Base-by-base conservation (phyloP, 306 rosid species). In the Gleditsia sinensis region DNA sequence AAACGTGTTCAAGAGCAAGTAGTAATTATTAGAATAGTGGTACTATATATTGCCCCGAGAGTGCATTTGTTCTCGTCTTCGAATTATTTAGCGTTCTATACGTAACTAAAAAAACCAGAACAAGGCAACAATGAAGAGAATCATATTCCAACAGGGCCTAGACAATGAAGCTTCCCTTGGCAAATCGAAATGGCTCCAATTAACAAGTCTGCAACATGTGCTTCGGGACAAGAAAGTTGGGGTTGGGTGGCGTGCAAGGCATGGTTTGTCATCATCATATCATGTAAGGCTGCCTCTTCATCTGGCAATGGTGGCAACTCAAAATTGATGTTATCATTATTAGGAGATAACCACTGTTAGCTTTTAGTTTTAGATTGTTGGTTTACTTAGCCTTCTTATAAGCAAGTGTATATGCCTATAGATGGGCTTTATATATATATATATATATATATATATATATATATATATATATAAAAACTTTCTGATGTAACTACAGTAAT, bases 101-200 rank as follows among this genome's bases (percentile, higher is more conserved):
- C 51, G 27, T 62, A 66, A 58, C 14, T 60, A 58, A 27, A 17
- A 54, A 24, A 53, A 13, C 19, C 40, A 75, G 42, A 68, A 58
- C 62, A 73, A 74, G 69, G 76, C 11, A 81, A 74, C 23, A 37
- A 37, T 19, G 63, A 40, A 66, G 69, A 78, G 71, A 80, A 72
- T 49, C 49, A 9, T 56, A 28, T 46, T 27, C 56, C 75, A 58
- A 80, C 81, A 59, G 32, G 86, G 83, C 64, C 71, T 72, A 8
- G 92, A 80, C 68, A 86, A 89, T 64, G 85, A 75, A 83, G 79
- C 80, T 65, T 83, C 87, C 56, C 56, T 87, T 71, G 89, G 85
- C 68, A 86, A 86, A 77, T 89, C 92, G 59, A 91, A 89, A 27
- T 89, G 89, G 54, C 80, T 78, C 98, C 98, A 91, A 89, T 83